phyloP scores from a whole-genome alignment of 2,329 filamentous ascomycete species.

The Escovopsis weberi region DNA sequence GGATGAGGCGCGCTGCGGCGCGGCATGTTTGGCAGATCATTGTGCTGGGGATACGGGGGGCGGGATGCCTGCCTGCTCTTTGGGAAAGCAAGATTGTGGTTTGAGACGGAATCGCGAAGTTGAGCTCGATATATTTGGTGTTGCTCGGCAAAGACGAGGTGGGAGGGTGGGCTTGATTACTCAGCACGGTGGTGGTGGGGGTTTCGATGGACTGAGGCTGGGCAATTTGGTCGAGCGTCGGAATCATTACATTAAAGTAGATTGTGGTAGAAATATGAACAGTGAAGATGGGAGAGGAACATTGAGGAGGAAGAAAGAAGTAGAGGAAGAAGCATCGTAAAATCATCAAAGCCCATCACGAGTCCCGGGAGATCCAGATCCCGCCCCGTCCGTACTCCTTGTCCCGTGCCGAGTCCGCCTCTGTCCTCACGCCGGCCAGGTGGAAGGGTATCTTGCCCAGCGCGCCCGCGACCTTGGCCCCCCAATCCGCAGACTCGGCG shows the following conservation, averaged over 20 bases:
- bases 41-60: not conserved
- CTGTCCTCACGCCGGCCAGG: constrained; percentile 40
- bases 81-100: not conserved
- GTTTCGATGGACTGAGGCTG: constrained; percentile 3
- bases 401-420: constrained; percentile 32
- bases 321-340: not conserved
- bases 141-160: constrained; percentile 2
- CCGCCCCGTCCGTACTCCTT: constrained; percentile 33
- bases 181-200: not conserved
- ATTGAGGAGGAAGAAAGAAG: not conserved
- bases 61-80: not conserved
- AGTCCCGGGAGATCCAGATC: constrained; percentile 24
- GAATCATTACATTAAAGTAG: not conserved
- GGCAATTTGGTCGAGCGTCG: not conserved
- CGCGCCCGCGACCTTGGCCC: not conserved
- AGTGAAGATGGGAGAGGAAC: not conserved
- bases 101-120: not conserved
- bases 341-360: constrained; percentile 7
- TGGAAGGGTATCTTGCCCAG: constrained; percentile 46
- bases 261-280: not conserved
- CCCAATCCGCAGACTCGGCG: no score
- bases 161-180: not conserved
- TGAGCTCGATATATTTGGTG: not conserved
- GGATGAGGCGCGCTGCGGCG: not conserved
- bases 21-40: constrained; percentile 10